phyloP scores from a whole-genome alignment of 2,329 filamentous ascomycete genomes.

The Calonectria pteridis region DNA sequence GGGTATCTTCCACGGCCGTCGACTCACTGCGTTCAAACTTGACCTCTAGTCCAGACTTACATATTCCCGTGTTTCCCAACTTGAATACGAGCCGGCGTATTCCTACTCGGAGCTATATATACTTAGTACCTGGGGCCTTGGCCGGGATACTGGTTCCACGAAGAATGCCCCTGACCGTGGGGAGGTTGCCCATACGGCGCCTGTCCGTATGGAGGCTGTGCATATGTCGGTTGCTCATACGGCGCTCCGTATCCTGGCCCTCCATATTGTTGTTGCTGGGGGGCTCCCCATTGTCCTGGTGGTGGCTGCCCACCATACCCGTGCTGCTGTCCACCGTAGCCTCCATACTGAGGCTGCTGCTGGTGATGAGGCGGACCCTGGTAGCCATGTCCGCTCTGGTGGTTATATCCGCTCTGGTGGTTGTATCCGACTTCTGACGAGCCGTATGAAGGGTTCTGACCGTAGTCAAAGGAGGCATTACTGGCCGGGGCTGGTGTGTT shows the following conservation, averaged over 20 bases:
- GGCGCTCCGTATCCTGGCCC: constrained; percentile 40
- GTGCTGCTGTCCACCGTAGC: constrained; percentile 44
- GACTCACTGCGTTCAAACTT: background rate
- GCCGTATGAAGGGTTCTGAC: constrained; percentile 50
- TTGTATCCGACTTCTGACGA: constrained; percentile 38
- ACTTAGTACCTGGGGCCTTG: constrained; percentile 51
- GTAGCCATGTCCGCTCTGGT: constrained; percentile 38
- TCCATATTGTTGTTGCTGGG: constrained; percentile 46
- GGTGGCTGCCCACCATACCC: constrained; percentile 44
- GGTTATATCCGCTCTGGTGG: constrained; percentile 40
- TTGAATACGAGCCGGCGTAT: background rate
- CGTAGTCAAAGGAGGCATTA: constrained; percentile 56
- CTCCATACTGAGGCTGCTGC: constrained; percentile 50
- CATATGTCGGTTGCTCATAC: constrained; percentile 42
- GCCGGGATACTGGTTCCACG: constrained; percentile 55
- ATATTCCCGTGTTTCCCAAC: background rate
- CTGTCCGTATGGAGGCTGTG: constrained; percentile 38
- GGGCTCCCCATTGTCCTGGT: constrained; percentile 46
- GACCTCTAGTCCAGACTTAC: background rate
- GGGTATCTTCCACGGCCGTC: constrained; percentile 23
- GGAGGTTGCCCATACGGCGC: constrained; percentile 34
- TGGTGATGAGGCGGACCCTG: constrained; percentile 44
- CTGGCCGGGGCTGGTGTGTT: constrained; percentile 53
- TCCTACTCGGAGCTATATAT: background rate
- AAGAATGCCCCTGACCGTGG: constrained; percentile 40